Evolutionary conservation across 2,329 filamentous ascomycete genomes (phyloP).

Genomic region (Pochonia chlamydosporia): DNA sequence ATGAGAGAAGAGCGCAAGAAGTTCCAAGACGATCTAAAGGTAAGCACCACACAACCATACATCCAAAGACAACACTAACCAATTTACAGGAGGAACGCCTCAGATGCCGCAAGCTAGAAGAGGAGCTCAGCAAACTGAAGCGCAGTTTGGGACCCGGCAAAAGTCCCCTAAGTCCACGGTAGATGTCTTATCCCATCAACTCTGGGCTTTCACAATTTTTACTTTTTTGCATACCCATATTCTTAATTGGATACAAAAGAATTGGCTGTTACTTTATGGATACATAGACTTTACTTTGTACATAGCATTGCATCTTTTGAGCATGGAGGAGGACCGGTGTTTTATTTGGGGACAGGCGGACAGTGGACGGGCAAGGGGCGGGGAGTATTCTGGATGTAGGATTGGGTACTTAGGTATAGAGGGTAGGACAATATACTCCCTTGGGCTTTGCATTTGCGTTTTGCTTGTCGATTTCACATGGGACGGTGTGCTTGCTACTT

Average conservation of each 20-base stretch:
- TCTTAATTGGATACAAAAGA: neutral
- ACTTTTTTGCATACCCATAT: neutral
- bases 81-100: conserved; percentile 42
- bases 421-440: no score
- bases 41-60: conserved; percentile 21
- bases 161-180: conserved; percentile 35
- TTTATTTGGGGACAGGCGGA: neutral
- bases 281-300: neutral
- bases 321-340: no score
- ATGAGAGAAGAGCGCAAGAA: conserved; percentile 53
- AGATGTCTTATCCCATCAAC: no score
- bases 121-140: conserved; percentile 41
- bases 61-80: conserved; percentile 20
- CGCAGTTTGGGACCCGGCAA: conserved; percentile 36
- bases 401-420: no score
- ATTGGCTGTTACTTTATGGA: neutral
- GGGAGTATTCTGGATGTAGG: no score
- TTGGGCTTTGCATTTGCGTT: no score
- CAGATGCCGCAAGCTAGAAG: conserved; percentile 42
- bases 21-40: conserved; percentile 49
- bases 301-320: neutral
- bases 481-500: no score
- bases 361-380: neutral
- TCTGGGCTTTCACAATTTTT: no score
- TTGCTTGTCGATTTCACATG: no score